Base-by-base conservation (phyloP, 1,139 yeast species). In the Wickerhamiella infanticola region DNA sequence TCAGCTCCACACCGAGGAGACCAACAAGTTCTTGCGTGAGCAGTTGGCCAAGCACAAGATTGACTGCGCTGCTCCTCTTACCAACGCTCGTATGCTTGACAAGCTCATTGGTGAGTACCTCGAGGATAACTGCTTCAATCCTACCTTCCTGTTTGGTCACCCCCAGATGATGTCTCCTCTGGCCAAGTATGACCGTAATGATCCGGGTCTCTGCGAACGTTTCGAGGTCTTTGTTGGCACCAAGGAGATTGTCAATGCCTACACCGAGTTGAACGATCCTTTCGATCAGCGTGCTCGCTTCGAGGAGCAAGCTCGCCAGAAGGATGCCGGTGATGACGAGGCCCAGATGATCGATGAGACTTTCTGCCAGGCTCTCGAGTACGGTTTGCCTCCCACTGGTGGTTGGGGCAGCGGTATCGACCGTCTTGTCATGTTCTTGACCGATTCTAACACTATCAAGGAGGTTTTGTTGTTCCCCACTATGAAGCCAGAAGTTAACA, bases 361-460 rank as follows among this genome's bases (percentile, higher is more conserved):
- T 52, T 90, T 90, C 86, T 82, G 94, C 72, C 84, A 88, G 61
- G 96, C 98, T 54, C 77, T 90, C 63, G 98, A 90, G 71, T 90
- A 85, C 67, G 98, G 98, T 67, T 75, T 90, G 61, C 98, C 98
- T 51, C 98, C 98, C 60, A 90, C 98, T 59, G 98, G 94, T 65
- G 98, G 98, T 58, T 90, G 97, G 97, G 98, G 98, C 60, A 82
- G 95, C 71, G 98, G 98, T 76, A 86, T 90, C 58, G 98, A 90
- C 69, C 84, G 98, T 74, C 66, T 90, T 61, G 90, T 95, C 63
- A 90, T 90, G 98, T 88, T 90, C 73, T 77, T 90, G 72, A 90
- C 97, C 53, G 79, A 90, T 68, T 84, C 96, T 50, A 83, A 85
- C 72, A 85, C 96, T 55, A 90, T 90, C 64, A 85, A 95, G 80